Base-by-base conservation (phyloP, 208 protist species). In the Leishmania braziliensis region DNA sequence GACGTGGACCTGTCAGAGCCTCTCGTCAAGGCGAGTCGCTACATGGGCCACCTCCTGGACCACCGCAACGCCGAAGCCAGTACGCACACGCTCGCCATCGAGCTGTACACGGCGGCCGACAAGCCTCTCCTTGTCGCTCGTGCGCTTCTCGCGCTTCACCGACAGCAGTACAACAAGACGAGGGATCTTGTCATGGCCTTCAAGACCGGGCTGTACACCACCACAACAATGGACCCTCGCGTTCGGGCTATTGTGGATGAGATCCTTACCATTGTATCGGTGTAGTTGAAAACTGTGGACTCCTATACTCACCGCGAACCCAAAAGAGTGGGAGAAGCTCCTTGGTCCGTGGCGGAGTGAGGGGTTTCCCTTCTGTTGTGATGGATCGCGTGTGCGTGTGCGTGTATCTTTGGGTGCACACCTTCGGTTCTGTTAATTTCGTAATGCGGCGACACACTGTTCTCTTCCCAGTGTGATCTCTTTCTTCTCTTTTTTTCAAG, bases 1-100 rank as follows among this genome's bases (percentile, higher is more conserved):
- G 79, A 94, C 23, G 72, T 97, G 14, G 92, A 96, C 78, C 77
- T 96, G 26, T 86, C 90, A 16, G 88, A 92, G 29, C 92, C 94
- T 63, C 88, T 97, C 70, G 79, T 80, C 20, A 95, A 97, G 83
- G 94, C 94, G 39, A 83, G 89, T 76, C 87, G 89, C 29, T 97
- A 97, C 89, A 80, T 97, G 62, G 68, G 69, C 29, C 79, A 84
- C 53, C 89, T 95, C 33, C 87, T 97, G 62, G 69, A 77, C 29
- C 78, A 95, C 84, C 89, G 90, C 78, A 75, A 50, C 12, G 46
- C 77, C 33, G 85, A 87, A 20, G 75, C 75, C 29, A 83, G 85
- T 51, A 90, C 90, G 29, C 94, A 97, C 80, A n/a, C 87, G 26
- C 85, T 97, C 36, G 92, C 92, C 3, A 58, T 93, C 48, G 90